A percentile compares a stretch with the other conserved stretches of the same genome.
These are phyloP conservation scores for Globisporangium ultimum DNA, from an alignment of 352 stramenopile genomes.

Conservation along the genomic window DNA sequence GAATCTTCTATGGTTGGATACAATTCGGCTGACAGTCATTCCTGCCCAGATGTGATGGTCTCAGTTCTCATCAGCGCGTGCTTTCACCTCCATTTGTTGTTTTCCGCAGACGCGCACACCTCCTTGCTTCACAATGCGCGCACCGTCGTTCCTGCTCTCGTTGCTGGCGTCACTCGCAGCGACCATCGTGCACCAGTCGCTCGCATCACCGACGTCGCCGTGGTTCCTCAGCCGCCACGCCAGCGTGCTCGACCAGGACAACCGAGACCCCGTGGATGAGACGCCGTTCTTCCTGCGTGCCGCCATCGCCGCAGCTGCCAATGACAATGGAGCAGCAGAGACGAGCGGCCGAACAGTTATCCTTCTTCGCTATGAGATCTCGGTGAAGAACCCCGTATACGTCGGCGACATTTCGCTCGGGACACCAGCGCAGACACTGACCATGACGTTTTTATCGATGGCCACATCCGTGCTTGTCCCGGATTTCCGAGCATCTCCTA, in stretches of 20 bases:
- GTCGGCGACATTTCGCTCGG: slow-evolving; percentile 4
- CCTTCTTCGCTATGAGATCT: not conserved
- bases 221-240: not conserved
- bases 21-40: too few relatives aligned
- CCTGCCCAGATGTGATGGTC: too few relatives aligned
- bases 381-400: not conserved
- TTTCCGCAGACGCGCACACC: too few relatives aligned
- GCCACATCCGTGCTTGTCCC: not conserved
- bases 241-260: not conserved
- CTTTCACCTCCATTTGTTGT: too few relatives aligned
- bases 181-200: not conserved
- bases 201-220: not conserved
- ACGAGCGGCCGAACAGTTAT: not conserved
- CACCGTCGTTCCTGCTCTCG: not conserved
- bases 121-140: too few relatives aligned
- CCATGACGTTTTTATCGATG: not conserved
- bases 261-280: not conserved
- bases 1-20: too few relatives aligned
- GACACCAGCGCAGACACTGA: slow-evolving; percentile 5
- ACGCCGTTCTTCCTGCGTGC: not conserved
- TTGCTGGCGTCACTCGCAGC: not conserved
- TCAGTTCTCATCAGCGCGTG: too few relatives aligned
- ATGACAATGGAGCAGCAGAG: not conserved
- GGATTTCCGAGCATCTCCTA: not conserved
- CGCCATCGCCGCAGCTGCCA: not conserved